Evolutionary conservation across 768 basidiomycete genomes (phyloP), one percentile per base, ranked within the genome.

Genomic region (Rhodosporidiobolus sp.): DNA sequence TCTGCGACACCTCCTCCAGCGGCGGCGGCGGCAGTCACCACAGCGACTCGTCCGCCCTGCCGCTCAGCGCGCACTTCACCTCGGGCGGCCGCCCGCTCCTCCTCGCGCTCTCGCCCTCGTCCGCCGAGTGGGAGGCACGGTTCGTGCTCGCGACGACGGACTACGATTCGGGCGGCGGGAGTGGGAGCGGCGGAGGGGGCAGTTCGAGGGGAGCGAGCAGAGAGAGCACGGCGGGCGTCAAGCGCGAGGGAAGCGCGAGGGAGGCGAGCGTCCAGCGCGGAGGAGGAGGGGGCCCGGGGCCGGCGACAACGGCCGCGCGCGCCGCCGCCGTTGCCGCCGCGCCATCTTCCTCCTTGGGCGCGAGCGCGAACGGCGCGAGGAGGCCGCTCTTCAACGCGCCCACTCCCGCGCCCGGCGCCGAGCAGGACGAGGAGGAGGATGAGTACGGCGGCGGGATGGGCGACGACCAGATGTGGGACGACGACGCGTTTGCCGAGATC

Each of bases 111-210:
- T 3, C 16, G 35, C 12, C 53, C 9, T 38, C 34, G 20, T 17
- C 60, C 6, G 69, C 52, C 8, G 66, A 54, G 11, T 67, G 65
- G 43, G 63, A 69, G 24, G 63, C 64, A 6, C 28, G 55, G 22
- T 75, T 69, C 20, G 74, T 75, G 22, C 26, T 75, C 45, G 74
- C 74, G 0, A 75, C 74, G 43, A 65, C 74, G 10, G 64, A 71
- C 49, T 75, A 65, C 56, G 74, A 75, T 48, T 32, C 52, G 1
- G 70, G 63, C 30, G 52, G 45, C 14, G 52, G 54, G 19, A 26
- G 26, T 43, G 38, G 54, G 19, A 26, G 26, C 14, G 38, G 38
- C 14, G 38, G 38, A 14, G 7, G 8, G 38, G 14, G 38, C 38
- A 7, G 38, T 7, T 43, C 38, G 14, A 43, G 8, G 34, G 56